Evolutionary conservation across 345 rosid genomes (phyloP), one percentile per base, ranked within the genome.

Genomic region (Ceriops decandra): DNA sequence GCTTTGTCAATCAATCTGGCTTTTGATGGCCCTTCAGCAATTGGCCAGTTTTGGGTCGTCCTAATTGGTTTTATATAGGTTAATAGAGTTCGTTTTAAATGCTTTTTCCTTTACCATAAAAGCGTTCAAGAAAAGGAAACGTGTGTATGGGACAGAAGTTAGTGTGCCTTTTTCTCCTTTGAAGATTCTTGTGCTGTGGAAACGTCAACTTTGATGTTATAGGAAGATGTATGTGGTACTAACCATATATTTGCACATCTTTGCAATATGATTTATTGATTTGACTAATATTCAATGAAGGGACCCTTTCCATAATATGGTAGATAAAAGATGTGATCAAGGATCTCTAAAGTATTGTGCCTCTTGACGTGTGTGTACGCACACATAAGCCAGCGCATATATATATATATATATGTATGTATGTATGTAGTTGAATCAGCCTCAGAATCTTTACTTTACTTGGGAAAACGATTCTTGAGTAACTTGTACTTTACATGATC

Each of bases 1-100:
- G 22, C 57, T 65, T 67, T 57, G 60, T 58, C 30, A 62, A 62
- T 74, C 52, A 59, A 66, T 47, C 61, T 73, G 81, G 81, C 79
- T 7, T 33, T 33, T 83, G 79, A 79, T 75, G 76, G 62, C 42
- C 24, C 33, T 64, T 31, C 38, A 30, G 36, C 57, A 42, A 52
- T 42, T 59, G 69, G 60, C 3, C 33, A 32, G 15, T 65, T 46
- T 24, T 52, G 66, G 66, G 46, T 74, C 64, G 63, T 66, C 73
- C 38, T 52, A 60, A 17, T 67, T 80, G 74, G 66, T 64, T 73
- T 68, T 67, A 47, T 67, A 47, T 66, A 68, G 68, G 49, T 15
- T 3, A 64, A 68, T 60, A 67, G 63, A 60, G 26, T 72, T 72
- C 63, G 63, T 19, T 47, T 67, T 72, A 21, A 66, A 72, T 53